phyloP scores from a whole-genome alignment of 2,329 filamentous ascomycete species.

The Fusarium sororula region DNA sequence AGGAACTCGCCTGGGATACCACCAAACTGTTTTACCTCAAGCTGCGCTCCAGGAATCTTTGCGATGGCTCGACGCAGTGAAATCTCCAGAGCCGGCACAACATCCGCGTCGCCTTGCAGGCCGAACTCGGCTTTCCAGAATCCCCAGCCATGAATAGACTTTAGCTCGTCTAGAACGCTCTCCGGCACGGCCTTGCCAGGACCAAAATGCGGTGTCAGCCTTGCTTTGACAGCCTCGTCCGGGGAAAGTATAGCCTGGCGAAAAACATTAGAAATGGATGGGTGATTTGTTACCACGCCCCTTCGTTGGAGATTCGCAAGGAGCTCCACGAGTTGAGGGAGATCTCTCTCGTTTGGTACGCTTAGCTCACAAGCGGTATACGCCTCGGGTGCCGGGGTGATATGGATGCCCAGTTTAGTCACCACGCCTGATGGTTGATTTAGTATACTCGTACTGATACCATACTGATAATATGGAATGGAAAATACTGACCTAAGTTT shows the following conservation, averaged over 20 bases:
- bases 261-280: not conserved
- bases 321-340: not conserved
- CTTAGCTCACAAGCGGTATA: not conserved
- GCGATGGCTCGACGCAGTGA: not conserved
- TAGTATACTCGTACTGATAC: not conserved
- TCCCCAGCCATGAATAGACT: not conserved
- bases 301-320: not conserved
- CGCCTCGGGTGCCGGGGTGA: not conserved
- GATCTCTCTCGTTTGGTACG: not conserved
- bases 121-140: not conserved
- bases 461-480: accelerated
- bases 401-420: not conserved
- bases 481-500: not conserved
- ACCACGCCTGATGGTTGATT: not conserved
- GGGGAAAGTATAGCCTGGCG: not conserved
- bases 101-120: not conserved
- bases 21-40: not conserved
- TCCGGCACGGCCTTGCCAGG: not conserved
- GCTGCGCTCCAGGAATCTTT: not conserved
- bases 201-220: not conserved
- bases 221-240: not conserved
- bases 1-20: not conserved
- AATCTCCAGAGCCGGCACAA: not conserved
- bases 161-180: not conserved
- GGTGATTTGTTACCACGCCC: not conserved